Percentiles rank a stretch among this genome's conserved stretches.
phyloP scores from a whole-genome alignment of 805 yeast species.

The Cyberlindnera samutprakarnensis region DNA sequence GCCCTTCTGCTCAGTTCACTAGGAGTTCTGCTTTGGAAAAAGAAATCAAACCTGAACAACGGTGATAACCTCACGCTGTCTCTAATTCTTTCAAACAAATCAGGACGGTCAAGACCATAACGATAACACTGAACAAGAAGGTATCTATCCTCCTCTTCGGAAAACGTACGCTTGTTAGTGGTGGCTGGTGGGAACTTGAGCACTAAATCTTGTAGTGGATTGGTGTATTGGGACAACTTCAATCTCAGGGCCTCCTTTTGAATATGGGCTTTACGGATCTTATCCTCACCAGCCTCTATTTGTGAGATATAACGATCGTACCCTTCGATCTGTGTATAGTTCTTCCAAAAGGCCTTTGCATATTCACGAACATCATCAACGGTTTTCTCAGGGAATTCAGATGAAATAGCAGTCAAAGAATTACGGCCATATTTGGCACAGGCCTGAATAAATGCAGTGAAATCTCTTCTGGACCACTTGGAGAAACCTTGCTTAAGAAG shows the following conservation, averaged over 20 bases:
- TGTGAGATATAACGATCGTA: conserved; percentile 75
- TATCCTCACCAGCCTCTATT: conserved; percentile 88
- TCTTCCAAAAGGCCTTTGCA: conserved; percentile 74
- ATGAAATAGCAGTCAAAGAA: conserved; percentile 58
- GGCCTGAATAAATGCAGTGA: conserved; percentile 67
- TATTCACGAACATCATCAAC: conserved; percentile 73
- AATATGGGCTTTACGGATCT: conserved; percentile 48
- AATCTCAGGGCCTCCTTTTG: conserved; percentile 77
- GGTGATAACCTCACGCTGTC: conserved; percentile 69
- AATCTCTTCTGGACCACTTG: conserved; percentile 85
- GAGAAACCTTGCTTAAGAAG: conserved; percentile 60
- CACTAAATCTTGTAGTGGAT: conserved; percentile 74
- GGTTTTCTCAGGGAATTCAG: conserved; percentile 71
- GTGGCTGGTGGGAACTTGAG: conserved; percentile 69
- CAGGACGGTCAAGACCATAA: conserved; percentile 73
- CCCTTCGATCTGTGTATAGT: conserved; percentile 76
- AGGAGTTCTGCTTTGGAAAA: conserved; percentile 71
- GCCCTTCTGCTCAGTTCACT: conserved; percentile 79
- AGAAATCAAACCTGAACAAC: conserved; percentile 81
- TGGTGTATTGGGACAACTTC: conserved; percentile 60
- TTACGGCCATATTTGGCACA: conserved; percentile 79
- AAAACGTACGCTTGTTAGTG: conserved; percentile 57
- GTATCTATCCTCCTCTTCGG: conserved; percentile 89
- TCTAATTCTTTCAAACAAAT: conserved; percentile 70
- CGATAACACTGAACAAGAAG: conserved; percentile 71